Percentiles rank a stretch among this genome's conserved stretches.
These are phyloP conservation scores for Elsinoe fawcettii DNA, from an alignment of 2,329 filamentous ascomycete genomes.

Conservation along the genomic window DNA sequence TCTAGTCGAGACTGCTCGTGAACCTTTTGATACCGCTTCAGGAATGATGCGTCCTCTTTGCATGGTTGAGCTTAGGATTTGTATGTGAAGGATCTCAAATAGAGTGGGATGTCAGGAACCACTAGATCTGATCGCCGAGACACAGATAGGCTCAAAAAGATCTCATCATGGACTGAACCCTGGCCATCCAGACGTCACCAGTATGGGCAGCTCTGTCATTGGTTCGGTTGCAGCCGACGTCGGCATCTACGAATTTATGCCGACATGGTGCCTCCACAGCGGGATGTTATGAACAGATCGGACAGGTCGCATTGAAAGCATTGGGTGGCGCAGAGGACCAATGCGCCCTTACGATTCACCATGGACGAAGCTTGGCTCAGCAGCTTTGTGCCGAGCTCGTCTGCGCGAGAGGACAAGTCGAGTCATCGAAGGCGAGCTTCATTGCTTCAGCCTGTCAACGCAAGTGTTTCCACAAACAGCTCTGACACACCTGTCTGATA, in stretches of 20 bases:
- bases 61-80: not conserved
- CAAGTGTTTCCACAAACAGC: conserved; percentile 30
- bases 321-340: not conserved
- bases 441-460: conserved; percentile 50
- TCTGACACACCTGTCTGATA: conserved; percentile 31
- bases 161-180: conserved; percentile 14
- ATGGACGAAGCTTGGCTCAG: conserved; percentile 75
- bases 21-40: conserved; percentile 13
- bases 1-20: conserved; percentile 21
- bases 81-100: not conserved
- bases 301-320: not conserved
- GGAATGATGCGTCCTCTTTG: conserved; percentile 10
- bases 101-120: not conserved
- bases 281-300: not conserved
- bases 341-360: not conserved
- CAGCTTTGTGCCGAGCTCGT: conserved; percentile 57
- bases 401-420: conserved; percentile 42
- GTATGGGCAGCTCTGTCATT: not conserved
- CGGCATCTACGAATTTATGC: not conserved
- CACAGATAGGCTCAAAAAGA: conserved; percentile 3
- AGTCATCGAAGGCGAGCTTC: conserved; percentile 62
- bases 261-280: not conserved
- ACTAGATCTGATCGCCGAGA: conserved; percentile 12
- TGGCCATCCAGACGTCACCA: conserved; percentile 10
- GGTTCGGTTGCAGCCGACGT: not conserved